These are phyloP conservation scores for Lasiodiplodia hormozganensis DNA, from an alignment of 2,329 filamentous ascomycete genomes.

Conservation along the genomic window DNA sequence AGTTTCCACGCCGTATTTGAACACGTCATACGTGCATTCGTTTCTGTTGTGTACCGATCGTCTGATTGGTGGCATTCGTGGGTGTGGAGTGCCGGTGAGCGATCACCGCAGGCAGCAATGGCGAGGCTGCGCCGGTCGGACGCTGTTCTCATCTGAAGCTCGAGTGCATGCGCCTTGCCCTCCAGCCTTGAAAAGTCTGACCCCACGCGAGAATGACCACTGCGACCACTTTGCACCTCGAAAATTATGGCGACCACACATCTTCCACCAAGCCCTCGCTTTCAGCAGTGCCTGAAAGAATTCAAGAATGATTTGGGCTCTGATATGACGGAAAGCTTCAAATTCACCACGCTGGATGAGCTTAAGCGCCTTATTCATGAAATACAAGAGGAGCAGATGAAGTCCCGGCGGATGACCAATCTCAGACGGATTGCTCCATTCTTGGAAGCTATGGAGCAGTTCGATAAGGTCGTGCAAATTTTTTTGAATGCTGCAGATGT, in stretches of 20 bases:
- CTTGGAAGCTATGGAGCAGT: slow-evolving; percentile 38
- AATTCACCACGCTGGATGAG: slow-evolving; percentile 25
- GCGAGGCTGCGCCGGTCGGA: not conserved
- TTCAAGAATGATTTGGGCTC: slow-evolving; percentile 27
- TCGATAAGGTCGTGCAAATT: slow-evolving; percentile 35
- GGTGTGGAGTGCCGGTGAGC: not conserved
- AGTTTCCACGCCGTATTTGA: no score
- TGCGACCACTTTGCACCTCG: not conserved
- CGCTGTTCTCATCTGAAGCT: not conserved
- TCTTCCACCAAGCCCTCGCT: not conserved
- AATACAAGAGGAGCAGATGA: slow-evolving; percentile 32
- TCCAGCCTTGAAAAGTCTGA: not conserved
- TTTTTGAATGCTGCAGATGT: slow-evolving; percentile 33
- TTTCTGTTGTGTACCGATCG: not conserved
- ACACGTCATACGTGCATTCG: not conserved
- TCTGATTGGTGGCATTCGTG: not conserved
- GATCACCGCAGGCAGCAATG: not conserved
- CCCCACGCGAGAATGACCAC: not conserved
- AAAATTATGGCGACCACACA: not conserved
- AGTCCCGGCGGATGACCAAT: slow-evolving; percentile 32
- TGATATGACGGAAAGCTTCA: slow-evolving; percentile 28
- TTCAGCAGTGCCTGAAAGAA: not conserved
- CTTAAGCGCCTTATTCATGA: slow-evolving; percentile 30
- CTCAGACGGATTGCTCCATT: slow-evolving; percentile 36
- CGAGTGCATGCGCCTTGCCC: not conserved